A percentile compares a stretch with the other conserved stretches of the same genome.
Conservation (phyloP, 2,329 filamentous ascomycete species). For the Biscogniauxia mediterranea region DNA sequence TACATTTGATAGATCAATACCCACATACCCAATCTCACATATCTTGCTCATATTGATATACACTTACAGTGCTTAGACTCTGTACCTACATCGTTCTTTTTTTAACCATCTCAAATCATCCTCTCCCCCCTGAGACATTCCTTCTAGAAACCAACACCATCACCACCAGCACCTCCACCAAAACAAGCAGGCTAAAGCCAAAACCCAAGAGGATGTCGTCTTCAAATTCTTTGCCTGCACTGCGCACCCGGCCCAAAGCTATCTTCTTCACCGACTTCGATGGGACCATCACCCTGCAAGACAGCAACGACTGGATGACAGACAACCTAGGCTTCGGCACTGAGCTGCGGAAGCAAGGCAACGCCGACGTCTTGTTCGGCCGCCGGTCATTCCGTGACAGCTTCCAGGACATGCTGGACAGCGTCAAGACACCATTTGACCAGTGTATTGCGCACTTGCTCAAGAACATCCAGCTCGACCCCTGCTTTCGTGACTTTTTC, state of each 20-base stretch:
- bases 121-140: background rate
- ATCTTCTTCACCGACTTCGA: conserved; percentile 99
- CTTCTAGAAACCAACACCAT: background rate
- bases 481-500: conserved; percentile 84
- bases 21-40: too few relatives aligned
- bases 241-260: conserved; percentile 73
- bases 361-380: conserved; percentile 72
- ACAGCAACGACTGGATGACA: conserved; percentile 71
- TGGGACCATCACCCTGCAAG: conserved; percentile 80
- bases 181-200: too few relatives aligned
- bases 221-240: conserved; percentile 49
- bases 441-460: conserved; percentile 78
- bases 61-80: background rate
- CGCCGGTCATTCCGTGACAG: conserved; percentile 75
- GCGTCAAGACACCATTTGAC: conserved; percentile 74
- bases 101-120: background rate
- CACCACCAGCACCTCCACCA: background rate
- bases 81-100: background rate
- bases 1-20: too few relatives aligned
- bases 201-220: conserved; percentile 11
- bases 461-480: conserved; percentile 84
- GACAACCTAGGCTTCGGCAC: conserved; percentile 86
- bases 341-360: conserved; percentile 68
- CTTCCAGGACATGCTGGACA: conserved; percentile 91
- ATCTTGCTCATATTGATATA: too few relatives aligned